Conservation (phyloP, 352 stramenopile species). For the Pythium biforme region DNA sequence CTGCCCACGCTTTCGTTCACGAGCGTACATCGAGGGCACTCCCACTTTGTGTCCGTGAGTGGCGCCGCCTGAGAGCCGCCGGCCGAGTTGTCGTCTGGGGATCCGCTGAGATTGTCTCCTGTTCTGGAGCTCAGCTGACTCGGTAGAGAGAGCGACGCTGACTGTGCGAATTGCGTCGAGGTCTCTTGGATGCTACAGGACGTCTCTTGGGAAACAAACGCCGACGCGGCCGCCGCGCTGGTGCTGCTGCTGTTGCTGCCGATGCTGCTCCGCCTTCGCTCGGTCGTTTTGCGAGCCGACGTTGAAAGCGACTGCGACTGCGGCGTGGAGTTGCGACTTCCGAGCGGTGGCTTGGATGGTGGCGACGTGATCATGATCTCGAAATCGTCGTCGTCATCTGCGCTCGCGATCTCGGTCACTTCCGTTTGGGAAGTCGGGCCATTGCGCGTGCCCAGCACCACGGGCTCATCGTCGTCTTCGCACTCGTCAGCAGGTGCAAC, state of each 20-base stretch:
- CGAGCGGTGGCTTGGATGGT: conserved; percentile 7
- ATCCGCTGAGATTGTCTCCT: background rate
- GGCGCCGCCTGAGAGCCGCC: background rate
- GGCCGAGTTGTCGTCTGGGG: background rate
- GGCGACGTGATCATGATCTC: conserved; percentile 17
- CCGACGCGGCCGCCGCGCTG: background rate
- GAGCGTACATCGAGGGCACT: conserved; percentile 77
- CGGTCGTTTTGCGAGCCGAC: conserved; percentile 10
- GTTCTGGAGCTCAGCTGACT: background rate
- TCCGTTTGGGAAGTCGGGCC: conserved; percentile 18
- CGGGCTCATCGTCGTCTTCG: conserved; percentile 18
- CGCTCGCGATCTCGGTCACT: background rate
- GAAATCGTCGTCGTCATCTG: conserved; percentile 25
- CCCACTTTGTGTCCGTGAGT: conserved; percentile 35
- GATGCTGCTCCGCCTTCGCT: conserved; percentile 12
- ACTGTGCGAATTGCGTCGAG: conserved; percentile 18
- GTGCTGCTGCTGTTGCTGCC: background rate
- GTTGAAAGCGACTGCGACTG: conserved; percentile 12
- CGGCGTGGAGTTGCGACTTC: conserved; percentile 11
- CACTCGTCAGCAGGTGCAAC: background rate
- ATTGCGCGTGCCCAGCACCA: conserved; percentile 3
- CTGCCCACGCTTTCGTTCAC: conserved; percentile 59
- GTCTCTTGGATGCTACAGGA: conserved; percentile 17
- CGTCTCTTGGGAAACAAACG: conserved; percentile 20
- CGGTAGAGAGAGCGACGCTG: conserved; percentile 5